Evolutionary conservation across 202 grass and related monocot genomes (phyloP).

Genomic region (Digitaria exilis): DNA sequence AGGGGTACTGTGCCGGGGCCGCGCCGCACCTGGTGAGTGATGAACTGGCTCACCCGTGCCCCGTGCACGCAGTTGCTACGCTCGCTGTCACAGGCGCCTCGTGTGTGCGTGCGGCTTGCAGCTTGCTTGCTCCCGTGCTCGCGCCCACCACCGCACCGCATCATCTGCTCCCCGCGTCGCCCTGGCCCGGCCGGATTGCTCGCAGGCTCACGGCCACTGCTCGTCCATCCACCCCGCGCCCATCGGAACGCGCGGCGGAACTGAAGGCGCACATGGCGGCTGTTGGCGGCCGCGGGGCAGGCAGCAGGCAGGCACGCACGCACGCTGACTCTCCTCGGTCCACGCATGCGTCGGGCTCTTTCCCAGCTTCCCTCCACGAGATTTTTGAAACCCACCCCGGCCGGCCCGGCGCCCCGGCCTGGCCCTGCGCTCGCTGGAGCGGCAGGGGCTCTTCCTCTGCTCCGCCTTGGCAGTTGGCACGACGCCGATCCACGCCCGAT

Average conservation of each 20-base stretch:
- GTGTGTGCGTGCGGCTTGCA: not conserved
- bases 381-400: conserved; percentile 44
- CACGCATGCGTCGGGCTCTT: not conserved
- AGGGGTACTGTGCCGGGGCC: not conserved
- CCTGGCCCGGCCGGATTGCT: not conserved
- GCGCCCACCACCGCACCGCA: not conserved
- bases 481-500: too few species aligned
- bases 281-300: not conserved
- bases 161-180: not conserved
- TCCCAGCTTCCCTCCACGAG: conserved; percentile 8
- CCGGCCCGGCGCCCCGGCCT: too few species aligned
- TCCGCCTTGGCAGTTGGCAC: not conserved
- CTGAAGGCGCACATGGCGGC: not conserved
- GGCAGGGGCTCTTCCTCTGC: not conserved
- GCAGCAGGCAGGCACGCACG: too few species aligned
- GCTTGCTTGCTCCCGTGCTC: too few species aligned
- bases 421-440: not conserved
- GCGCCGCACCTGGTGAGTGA: not conserved
- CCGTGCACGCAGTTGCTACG: not conserved
- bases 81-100: conserved; percentile 5
- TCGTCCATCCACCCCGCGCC: too few species aligned
- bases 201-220: too few species aligned
- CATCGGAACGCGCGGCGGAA: not conserved
- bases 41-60: not conserved
- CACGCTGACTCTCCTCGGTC: not conserved